Conservation (phyloP, 2,329 filamentous ascomycete genomes). For the Xylaria sp. region DNA sequence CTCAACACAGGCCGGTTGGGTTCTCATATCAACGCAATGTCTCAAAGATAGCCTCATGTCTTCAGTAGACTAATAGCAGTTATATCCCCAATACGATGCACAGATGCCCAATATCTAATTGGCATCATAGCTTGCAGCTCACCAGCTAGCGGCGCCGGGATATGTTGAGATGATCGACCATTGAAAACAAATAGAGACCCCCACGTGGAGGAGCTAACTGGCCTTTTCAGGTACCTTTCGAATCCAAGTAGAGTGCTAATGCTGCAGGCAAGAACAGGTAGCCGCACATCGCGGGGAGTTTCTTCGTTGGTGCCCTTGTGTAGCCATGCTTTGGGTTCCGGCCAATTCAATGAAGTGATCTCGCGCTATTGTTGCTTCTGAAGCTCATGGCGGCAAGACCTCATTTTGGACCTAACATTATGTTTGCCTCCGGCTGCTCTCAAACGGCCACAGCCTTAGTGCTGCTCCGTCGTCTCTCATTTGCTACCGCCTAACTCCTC, state of each 20-base stretch:
- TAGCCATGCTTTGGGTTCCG: neutral
- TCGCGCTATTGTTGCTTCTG: neutral
- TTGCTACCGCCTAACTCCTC: neutral
- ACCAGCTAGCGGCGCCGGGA: neutral
- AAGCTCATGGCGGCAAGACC: slow-evolving; percentile 20
- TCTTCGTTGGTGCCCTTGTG: neutral
- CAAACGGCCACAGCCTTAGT: neutral
- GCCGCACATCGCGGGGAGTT: neutral
- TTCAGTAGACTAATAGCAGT: neutral
- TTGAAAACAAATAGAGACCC: slow-evolving; percentile 12
- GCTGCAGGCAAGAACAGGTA: slow-evolving; percentile 10
- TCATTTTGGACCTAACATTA: slow-evolving; percentile 1
- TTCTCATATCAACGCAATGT: slow-evolving; percentile 1
- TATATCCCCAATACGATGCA: slow-evolving; percentile 14
- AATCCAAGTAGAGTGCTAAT: neutral
- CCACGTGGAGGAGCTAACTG: slow-evolving; percentile 17
- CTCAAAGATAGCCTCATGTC: neutral
- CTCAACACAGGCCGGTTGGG: neutral
- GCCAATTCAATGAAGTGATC: neutral
- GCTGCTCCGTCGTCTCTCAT: neutral
- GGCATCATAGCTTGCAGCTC: neutral
- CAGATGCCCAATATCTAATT: slow-evolving; percentile 26
- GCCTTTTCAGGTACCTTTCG: neutral
- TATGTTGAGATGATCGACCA: slow-evolving; percentile 7
- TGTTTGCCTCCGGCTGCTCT: neutral